Evolutionary conservation across 164 flowering plant genomes (phyloP), one percentile per base, ranked within the genome.

Genomic region (Chimonanthus salicifolius): DNA sequence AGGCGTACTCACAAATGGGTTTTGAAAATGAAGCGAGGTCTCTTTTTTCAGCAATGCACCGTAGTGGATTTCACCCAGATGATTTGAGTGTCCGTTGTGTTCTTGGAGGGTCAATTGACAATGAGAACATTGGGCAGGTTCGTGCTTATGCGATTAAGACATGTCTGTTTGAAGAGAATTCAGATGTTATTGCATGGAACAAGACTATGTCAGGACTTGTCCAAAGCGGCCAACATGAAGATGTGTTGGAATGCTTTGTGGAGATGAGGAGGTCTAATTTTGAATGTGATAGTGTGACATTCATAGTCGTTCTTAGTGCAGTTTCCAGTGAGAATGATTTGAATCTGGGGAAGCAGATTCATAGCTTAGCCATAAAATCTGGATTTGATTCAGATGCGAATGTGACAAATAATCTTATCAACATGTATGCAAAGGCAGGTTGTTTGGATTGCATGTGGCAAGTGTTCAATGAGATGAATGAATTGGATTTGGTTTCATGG

Each of bases 401-500:
- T 58, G 80, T 87, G 65, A 77, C 77, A 67, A 87, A 87, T 74
- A 82, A 85, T 77, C 82, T 87, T 58, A 85, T 87, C 58, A 84
- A 85, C 60, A 85, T 87, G 89, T 87, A 87, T 75, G 74, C 82
- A 7, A 88, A 84, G 74, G 73, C 74, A 50, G 83, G 83, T 3
- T 60, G 62, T 58, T 66, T 84, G 63, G 65, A 43, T 71, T 72
- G 49, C 74, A 82, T 87, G 48, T 33, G 62, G 46, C 54, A 58
- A 65, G 77, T 87, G 50, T 88, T 88, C 62, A 47, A 49, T 66
- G 64, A 73, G 51, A 83, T 83, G 87, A 68, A 76, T 68, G 84
- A 85, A 43, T 18, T 72, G 74, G 88, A 87, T 80, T 71, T 88
- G 63, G 72, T 88, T 67, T 87, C 92, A 3, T 88, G 92, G 92